Base-by-base conservation (phyloP, 2,329 filamentous ascomycete genomes). In the Ceratocystis cubensis region DNA sequence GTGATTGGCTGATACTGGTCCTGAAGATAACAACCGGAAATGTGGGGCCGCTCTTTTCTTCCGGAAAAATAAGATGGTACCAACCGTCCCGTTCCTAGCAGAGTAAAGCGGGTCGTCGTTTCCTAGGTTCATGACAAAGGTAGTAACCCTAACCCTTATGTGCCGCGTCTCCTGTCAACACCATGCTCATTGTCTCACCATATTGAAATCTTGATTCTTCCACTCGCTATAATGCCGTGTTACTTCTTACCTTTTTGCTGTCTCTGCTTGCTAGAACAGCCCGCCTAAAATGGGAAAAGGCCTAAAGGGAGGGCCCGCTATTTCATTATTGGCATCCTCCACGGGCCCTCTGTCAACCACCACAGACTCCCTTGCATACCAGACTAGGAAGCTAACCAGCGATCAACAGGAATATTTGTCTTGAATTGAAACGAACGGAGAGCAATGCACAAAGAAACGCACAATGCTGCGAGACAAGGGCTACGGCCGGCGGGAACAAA, bases 341-440 rank as follows among this genome's bases (percentile, higher is more conserved):
- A 25, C 48, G 25, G 8, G 48, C 48, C 20, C 22, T 53, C 37
- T 41, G 3, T 41, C 37, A 13, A 41, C 37, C 10, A 41, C 37
- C 10, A 8, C 17, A 59, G 28, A 8, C 56, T 59, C 56, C 56
- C 56, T 59, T 59, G 15, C 28, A 59, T 59, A 33, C 56, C 56
- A 59, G 56, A 59, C 28, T 33, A 15, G 25, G n/a, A 17, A 30
- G 30, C 56, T 30, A 30, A n/a, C 15, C 30, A 59, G 56, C 17
- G 15, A 59, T 28, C 30, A 50, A 30, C 56, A 30, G 56, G 56
- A 59, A 33, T 33, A 59, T 30, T 41, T 59, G 56, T 59, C 56
- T 59, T 25, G 6, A 3, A 30, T 59, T 59, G 56, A 59, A 59
- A 59, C 56, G 15, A 15, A 53, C 37, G 10, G 10, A 15, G 13